Conservation (phyloP, 192 early-diverging fungal genomes). For the Umbelopsis vinacea region DNA sequence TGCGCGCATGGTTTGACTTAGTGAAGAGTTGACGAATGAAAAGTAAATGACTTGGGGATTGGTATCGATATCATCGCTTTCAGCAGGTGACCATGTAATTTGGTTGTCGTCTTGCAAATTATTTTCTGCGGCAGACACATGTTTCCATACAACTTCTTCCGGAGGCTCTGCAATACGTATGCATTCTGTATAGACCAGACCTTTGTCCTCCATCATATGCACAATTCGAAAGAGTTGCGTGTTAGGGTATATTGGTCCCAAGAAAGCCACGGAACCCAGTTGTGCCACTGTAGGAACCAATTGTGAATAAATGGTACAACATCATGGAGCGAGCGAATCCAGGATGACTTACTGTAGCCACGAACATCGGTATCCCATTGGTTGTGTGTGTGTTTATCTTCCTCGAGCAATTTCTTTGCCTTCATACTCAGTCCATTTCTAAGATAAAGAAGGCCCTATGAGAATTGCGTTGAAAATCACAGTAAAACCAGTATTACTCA, state of each 20-base stretch:
- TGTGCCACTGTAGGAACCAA: background rate
- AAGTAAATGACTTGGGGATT: background rate
- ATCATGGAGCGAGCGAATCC: no score
- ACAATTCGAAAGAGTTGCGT: conserved; percentile 4
- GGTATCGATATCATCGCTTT: background rate
- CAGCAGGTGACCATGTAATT: background rate
- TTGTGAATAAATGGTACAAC: background rate
- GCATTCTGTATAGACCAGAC: background rate
- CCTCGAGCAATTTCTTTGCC: background rate
- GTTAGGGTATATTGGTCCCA: conserved; percentile 11
- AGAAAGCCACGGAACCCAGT: background rate
- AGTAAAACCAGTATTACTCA: background rate
- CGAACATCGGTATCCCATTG: conserved; percentile 12
- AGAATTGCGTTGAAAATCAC: background rate
- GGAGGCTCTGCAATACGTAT: background rate
- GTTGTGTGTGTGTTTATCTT: background rate
- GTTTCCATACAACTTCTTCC: conserved; percentile 1
- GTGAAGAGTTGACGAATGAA: background rate
- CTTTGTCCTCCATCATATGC: background rate
- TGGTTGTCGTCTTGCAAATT: background rate
- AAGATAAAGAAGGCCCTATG: background rate
- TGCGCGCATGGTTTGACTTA: background rate
- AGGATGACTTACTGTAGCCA: conserved; percentile 4
- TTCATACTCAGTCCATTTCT: conserved; percentile 1
- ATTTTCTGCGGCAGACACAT: background rate